These are phyloP conservation scores for Termitomyces sp. DNA, from an alignment of 768 basidiomycete genomes.

Conservation along the genomic window DNA sequence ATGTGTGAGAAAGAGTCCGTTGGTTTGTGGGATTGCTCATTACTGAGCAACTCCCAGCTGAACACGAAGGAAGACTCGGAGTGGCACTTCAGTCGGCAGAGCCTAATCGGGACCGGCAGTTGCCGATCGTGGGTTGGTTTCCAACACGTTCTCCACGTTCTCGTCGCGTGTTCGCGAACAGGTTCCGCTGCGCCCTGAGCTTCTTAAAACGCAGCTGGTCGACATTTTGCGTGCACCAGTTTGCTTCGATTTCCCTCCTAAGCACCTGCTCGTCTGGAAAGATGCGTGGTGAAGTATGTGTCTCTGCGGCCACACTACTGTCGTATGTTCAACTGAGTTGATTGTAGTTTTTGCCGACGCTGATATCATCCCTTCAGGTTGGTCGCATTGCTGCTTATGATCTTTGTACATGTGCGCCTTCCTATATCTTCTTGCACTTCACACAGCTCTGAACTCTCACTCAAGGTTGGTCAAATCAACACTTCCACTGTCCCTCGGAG, in stretches of 20 bases:
- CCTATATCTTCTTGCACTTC: conserved; percentile 9
- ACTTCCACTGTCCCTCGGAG: conserved; percentile 66
- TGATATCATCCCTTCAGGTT: conserved; percentile 25
- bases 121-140: conserved; percentile 8
- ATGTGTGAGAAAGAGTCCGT: conserved; percentile 19
- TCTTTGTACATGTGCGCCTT: conserved; percentile 72
- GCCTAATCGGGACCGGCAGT: conserved; percentile 9
- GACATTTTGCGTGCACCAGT: conserved; percentile 11
- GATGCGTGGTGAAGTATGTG: conserved; percentile 76
- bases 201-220: conserved; percentile 15
- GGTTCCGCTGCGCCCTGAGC: conserved; percentile 10
- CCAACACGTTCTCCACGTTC: conserved; percentile 23
- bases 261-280: conserved; percentile 12
- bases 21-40: conserved; percentile 19
- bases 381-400: conserved; percentile 57
- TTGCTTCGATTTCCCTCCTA: conserved; percentile 16
- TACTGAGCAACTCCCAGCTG: conserved; percentile 10
- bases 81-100: not conserved
- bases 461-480: conserved; percentile 80
- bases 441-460: conserved; percentile 16
- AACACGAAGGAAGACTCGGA: not conserved
- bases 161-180: conserved; percentile 18
- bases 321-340: conserved; percentile 44
- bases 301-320: conserved; percentile 64
- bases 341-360: conserved; percentile 9